phyloP scores from a whole-genome alignment of 805 yeast species.

The Candida andamanensis region DNA sequence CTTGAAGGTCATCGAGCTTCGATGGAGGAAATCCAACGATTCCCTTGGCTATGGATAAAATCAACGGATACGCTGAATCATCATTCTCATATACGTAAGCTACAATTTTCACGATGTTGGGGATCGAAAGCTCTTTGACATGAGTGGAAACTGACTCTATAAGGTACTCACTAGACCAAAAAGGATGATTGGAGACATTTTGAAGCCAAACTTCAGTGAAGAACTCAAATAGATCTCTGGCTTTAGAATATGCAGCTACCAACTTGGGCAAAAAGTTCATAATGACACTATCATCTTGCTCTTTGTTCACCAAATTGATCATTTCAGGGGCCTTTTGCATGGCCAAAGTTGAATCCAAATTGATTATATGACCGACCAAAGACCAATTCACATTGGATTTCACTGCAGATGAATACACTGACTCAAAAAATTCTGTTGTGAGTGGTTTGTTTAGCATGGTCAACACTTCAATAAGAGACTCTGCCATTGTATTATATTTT shows the following conservation, averaged over 20 bases:
- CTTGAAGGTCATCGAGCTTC: constrained; percentile 14
- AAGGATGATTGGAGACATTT: constrained; percentile 15
- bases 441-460: constrained; percentile 48
- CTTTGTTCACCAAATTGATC: constrained; percentile 3
- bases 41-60: constrained; percentile 31
- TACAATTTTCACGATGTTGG: constrained; percentile 26
- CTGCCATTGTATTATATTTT: constrained; percentile 35
- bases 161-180: constrained; percentile 24
- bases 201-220: constrained; percentile 40
- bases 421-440: constrained; percentile 46
- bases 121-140: constrained; percentile 42
- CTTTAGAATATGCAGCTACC: constrained; percentile 45
- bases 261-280: constrained; percentile 23
- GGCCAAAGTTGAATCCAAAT: constrained; percentile 58
- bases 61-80: constrained; percentile 1
- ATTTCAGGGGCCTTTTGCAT: constrained; percentile 23
- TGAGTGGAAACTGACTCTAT: constrained; percentile 33
- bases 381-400: constrained; percentile 32
- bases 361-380: constrained; percentile 43
- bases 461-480: constrained; percentile 42
- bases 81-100: constrained; percentile 3
- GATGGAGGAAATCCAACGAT: constrained; percentile 27
- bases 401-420: constrained; percentile 31
- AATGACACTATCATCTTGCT: background rate
- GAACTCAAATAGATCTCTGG: constrained; percentile 54